Base-by-base conservation (phyloP, 495 filamentous ascomycete genomes). In the Aspergillus steynii region DNA sequence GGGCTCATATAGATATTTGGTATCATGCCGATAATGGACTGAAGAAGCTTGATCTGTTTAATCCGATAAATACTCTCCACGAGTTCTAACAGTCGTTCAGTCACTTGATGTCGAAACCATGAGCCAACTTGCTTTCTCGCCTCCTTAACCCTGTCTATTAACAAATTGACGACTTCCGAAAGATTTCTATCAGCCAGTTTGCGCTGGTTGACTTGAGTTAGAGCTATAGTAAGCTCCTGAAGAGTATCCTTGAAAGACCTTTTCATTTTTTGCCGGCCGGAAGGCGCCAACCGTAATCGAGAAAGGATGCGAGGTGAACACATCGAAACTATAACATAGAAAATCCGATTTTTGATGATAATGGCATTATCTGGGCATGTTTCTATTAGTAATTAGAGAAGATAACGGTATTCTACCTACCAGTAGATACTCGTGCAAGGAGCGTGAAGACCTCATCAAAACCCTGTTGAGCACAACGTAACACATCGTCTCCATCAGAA, bases 271-370 rank as follows among this genome's bases (percentile, higher is more conserved):
- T 12, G 2, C 34, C 49, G 15, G 5, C 9, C 5, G 9, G 61
- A 25, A 47, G 28, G 54, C 8, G 25, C 45, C 7, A 63, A 29
- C 31, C 56, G 50, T 14, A 63, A 49, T 34, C 61, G 46, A 53
- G 51, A 63, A 12, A 59, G 32, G n/a, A 64, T 64, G 47, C 61
- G 57, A 32, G 48, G 34, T 25, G 57, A 64, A 29, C 52, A 64
- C 61, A 64, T 60, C 8, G 56, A 52, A 25, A 64, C 56, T 7
- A 60, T n/a, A n/a, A 42, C 28, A 8, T 31, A 26, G 34, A 64
- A 42, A 6, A 64, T 28, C 14, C 48, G 46, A 2, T 56, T n/a
- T 53, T 53, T 57, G 28, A 56, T 26, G 15, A 46, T 32, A 29
- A 53, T 3, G 37, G 32, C 29, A 2, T 55, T 20, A 51, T n/a